Conservation (phyloP, 2,329 filamentous ascomycete species). For the Emmonsiellopsis sp. region DNA sequence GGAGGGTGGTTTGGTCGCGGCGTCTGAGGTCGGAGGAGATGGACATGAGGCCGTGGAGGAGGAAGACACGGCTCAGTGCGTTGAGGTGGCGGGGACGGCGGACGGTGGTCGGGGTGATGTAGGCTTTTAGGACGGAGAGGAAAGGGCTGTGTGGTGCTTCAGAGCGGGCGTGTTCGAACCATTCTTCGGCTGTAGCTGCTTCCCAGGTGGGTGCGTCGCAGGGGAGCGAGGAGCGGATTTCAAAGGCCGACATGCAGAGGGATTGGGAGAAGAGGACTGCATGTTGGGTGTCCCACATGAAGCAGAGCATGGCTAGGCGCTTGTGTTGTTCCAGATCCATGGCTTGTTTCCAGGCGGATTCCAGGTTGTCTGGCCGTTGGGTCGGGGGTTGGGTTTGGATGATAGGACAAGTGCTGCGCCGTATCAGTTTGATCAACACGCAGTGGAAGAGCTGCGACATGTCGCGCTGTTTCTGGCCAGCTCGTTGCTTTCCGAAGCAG, state of each 20-base stretch:
- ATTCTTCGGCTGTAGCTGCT: slow-evolving; percentile 44
- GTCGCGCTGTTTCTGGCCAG: slow-evolving; percentile 55
- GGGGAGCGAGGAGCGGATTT: slow-evolving; percentile 49
- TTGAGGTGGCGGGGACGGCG: slow-evolving; percentile 37
- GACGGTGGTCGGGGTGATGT: slow-evolving; percentile 39
- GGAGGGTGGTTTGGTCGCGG: slow-evolving; percentile 52
- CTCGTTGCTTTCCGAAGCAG: slow-evolving; percentile 55
- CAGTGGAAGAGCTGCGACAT: slow-evolving; percentile 54
- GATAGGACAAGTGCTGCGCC: slow-evolving; percentile 44
- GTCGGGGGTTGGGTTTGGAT: slow-evolving; percentile 30
- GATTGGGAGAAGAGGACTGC: slow-evolving; percentile 58
- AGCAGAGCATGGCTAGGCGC: slow-evolving; percentile 51
- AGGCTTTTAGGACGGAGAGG: slow-evolving; percentile 47
- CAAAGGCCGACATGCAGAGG: slow-evolving; percentile 57
- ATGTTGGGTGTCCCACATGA: slow-evolving; percentile 59
- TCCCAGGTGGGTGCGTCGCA: slow-evolving; percentile 51
- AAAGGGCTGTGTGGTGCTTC: slow-evolving; percentile 35
- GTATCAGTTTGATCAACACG: slow-evolving; percentile 46
- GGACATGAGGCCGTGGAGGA: slow-evolving; percentile 56
- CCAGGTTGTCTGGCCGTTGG: slow-evolving; percentile 30
- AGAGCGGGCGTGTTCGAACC: slow-evolving; percentile 36
- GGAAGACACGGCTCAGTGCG: slow-evolving; percentile 43
- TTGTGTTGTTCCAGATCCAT: slow-evolving; percentile 51
- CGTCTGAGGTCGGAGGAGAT: slow-evolving; percentile 54
- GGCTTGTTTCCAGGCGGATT: slow-evolving; percentile 45